phyloP scores from a whole-genome alignment of 768 basidiomycete species.

The Russula griseocarnosa region DNA sequence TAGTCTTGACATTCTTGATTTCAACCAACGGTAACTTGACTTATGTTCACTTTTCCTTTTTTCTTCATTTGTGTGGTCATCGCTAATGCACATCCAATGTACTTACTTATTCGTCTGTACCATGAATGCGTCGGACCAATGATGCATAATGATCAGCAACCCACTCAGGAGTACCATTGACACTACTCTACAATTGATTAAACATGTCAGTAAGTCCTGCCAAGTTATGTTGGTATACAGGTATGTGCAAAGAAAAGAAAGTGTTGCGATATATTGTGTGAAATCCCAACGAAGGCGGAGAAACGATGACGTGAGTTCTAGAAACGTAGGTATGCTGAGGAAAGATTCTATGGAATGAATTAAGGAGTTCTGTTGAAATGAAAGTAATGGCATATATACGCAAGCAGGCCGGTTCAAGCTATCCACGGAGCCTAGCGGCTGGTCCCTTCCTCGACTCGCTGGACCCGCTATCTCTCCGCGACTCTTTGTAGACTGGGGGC shows the following conservation, averaged over 20 bases:
- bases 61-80: neutral
- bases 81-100: slow-evolving; percentile 14
- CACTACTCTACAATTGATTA: slow-evolving; percentile 22
- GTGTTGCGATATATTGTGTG: neutral
- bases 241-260: slow-evolving; percentile 11
- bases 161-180: neutral
- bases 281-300: neutral
- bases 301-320: neutral
- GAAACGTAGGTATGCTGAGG: slow-evolving; percentile 4
- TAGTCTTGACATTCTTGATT: slow-evolving; percentile 7
- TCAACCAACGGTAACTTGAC: neutral
- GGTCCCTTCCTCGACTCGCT: slow-evolving; percentile 9
- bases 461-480: slow-evolving; percentile 5
- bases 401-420: neutral
- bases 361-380: neutral
- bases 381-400: neutral
- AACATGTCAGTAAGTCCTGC: slow-evolving; percentile 14
- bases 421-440: slow-evolving; percentile 9
- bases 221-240: slow-evolving; percentile 25
- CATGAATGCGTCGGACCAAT: slow-evolving; percentile 4
- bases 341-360: slow-evolving; percentile 1
- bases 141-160: slow-evolving; percentile 9
- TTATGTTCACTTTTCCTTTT: neutral
- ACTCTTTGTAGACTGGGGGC: slow-evolving; percentile 4
- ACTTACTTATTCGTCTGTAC: slow-evolving; percentile 16